phyloP scores from a whole-genome alignment of 139 green algal genomes.

The Chlamydomonas sphaeroides region DNA sequence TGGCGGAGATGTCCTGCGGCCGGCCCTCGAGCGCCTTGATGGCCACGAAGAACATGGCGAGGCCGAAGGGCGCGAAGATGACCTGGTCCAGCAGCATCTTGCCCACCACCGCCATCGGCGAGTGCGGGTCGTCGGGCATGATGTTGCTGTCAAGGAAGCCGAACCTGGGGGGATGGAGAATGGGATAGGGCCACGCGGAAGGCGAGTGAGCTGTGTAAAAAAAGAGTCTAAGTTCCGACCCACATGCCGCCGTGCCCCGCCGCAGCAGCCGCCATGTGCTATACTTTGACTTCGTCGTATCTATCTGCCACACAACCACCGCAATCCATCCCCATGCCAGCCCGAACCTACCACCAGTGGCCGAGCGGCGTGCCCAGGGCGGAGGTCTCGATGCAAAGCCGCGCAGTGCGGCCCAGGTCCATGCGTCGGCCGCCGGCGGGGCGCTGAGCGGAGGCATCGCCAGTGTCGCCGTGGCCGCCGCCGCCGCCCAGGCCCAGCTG shows the following conservation, averaged over 20 bases:
- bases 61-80: slow-evolving; percentile 56
- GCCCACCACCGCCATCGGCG: too few species aligned
- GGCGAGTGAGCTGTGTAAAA: background rate
- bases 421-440: background rate
- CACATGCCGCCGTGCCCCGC: background rate
- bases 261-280: too few species aligned
- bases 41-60: slow-evolving; percentile 56
- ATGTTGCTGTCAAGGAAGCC: background rate
- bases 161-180: background rate
- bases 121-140: background rate
- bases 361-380: background rate
- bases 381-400: slow-evolving; percentile 13
- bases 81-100: slow-evolving; percentile 50
- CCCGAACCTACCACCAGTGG: slow-evolving; percentile 11
- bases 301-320: background rate
- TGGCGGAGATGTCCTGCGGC: background rate
- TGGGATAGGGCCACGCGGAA: background rate
- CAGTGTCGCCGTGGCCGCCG: background rate
- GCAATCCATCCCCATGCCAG: background rate
- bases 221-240: background rate
- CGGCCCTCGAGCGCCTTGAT: slow-evolving; percentile 54
- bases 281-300: background rate
- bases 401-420: background rate
- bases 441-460: background rate
- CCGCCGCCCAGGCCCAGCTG: slow-evolving; percentile 7